Conservation (phyloP, 805 yeast species). For the Myxozyma geophila region DNA sequence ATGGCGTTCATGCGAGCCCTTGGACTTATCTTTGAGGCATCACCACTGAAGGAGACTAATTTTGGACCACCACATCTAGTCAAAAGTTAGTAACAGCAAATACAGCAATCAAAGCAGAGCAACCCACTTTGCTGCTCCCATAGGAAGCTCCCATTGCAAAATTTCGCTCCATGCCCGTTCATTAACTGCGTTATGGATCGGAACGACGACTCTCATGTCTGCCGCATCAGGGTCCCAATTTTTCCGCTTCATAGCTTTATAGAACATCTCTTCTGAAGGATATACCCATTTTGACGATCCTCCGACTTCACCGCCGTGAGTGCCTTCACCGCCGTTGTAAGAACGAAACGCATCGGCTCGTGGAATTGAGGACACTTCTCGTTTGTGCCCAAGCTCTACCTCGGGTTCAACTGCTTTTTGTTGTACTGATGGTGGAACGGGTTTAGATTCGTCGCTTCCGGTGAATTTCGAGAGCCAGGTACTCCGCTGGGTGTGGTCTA, state of each 20-base stretch:
- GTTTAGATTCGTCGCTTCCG: constrained; percentile 1
- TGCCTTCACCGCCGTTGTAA: constrained; percentile 39
- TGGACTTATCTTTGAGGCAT: constrained; percentile 83
- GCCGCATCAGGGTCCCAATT: constrained; percentile 79
- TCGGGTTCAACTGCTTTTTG: background rate
- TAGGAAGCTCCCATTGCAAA: constrained; percentile 71
- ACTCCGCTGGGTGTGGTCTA: constrained; percentile 63
- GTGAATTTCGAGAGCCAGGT: constrained; percentile 56
- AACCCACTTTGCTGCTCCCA: constrained; percentile 47
- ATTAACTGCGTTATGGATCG: constrained; percentile 91
- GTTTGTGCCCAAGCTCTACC: constrained; percentile 59
- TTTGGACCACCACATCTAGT: constrained; percentile 78
- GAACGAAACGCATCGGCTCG: constrained; percentile 51
- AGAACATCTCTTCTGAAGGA: constrained; percentile 94
- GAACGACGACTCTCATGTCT: constrained; percentile 91
- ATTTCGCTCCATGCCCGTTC: constrained; percentile 92
- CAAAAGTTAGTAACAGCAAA: constrained; percentile 1
- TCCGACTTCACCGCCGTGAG: constrained; percentile 33
- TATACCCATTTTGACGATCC: constrained; percentile 76
- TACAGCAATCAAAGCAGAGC: background rate
- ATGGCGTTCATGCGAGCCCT: constrained; percentile 72
- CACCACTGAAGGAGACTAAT: constrained; percentile 86
- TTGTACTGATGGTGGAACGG: constrained; percentile 7
- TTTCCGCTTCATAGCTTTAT: constrained; percentile 90
- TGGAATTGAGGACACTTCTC: constrained; percentile 78